Conservation (phyloP, 2,329 filamentous ascomycete species). For the Verticillium albo-atrum region DNA sequence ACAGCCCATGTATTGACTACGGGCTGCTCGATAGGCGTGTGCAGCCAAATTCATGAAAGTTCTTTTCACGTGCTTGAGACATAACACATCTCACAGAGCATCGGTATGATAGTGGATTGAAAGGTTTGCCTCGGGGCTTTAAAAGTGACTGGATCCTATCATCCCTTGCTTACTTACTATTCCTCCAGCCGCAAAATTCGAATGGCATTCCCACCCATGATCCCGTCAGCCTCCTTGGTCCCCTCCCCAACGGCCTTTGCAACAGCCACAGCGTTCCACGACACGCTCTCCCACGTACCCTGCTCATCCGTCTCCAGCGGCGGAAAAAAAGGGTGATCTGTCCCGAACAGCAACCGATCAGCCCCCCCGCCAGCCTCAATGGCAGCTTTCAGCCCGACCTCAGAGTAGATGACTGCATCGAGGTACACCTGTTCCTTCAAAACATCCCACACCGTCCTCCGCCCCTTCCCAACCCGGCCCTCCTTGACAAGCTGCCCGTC, state of each 20-base stretch:
- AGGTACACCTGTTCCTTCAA: constrained; percentile 75
- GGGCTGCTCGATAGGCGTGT: no score
- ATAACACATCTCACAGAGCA: no score
- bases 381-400: constrained; percentile 67
- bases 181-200: constrained; percentile 34
- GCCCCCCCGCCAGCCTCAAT: constrained; percentile 60
- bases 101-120: no score
- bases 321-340: constrained; percentile 83
- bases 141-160: not conserved
- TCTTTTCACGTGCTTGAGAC: no score
- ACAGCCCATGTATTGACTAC: no score
- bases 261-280: constrained; percentile 47
- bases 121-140: no score
- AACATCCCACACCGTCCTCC: constrained; percentile 51
- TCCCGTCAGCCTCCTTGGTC: constrained; percentile 39
- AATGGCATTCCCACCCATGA: constrained; percentile 58
- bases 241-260: constrained; percentile 42
- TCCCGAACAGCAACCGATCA: constrained; percentile 75
- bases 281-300: constrained; percentile 67
- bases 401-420: constrained; percentile 80
- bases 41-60: no score
- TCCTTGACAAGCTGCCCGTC: constrained; percentile 69
- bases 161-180: not conserved
- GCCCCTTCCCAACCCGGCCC: constrained; percentile 44
- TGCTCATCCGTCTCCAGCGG: constrained; percentile 59